Evolutionary conservation across 2,329 filamentous ascomycete genomes (phyloP).

Genomic region (Aspergillus intermedius): DNA sequence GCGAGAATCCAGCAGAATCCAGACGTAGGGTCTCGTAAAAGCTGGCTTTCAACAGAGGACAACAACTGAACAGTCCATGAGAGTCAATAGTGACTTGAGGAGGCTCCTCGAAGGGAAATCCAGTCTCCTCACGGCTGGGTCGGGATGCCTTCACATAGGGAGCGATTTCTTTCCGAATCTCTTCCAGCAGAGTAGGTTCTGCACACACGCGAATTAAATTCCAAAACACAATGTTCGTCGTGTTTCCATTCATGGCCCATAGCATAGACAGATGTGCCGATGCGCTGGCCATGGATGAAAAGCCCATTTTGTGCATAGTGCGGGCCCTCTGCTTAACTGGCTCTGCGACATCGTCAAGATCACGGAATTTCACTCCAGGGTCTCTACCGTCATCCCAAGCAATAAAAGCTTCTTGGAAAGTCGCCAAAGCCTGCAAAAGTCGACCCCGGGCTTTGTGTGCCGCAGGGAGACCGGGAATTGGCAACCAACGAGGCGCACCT

Average conservation of each 20-base stretch:
- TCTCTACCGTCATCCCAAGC: slow-evolving; percentile 37
- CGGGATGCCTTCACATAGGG: slow-evolving; percentile 35
- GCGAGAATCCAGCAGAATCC: slow-evolving; percentile 37
- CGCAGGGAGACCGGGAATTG: slow-evolving; percentile 45
- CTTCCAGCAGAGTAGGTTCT: slow-evolving; percentile 33
- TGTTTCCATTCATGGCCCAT: slow-evolving; percentile 52
- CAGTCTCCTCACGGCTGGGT: slow-evolving; percentile 30
- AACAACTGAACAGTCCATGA: slow-evolving; percentile 37
- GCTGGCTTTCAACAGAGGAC: slow-evolving; percentile 41
- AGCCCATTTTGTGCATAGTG: slow-evolving; percentile 32
- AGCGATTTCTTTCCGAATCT: slow-evolving; percentile 42
- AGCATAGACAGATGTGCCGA: slow-evolving; percentile 44
- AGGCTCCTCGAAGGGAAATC: slow-evolving; percentile 39
- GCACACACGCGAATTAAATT: slow-evolving; percentile 43
- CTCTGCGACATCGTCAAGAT: slow-evolving; percentile 45
- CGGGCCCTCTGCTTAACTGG: slow-evolving; percentile 39
- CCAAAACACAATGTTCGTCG: slow-evolving; percentile 49
- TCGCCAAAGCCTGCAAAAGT: slow-evolving; percentile 35
- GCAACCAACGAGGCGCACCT: slow-evolving; percentile 51
- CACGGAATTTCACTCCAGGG: slow-evolving; percentile 39
- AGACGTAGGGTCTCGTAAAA: slow-evolving; percentile 44
- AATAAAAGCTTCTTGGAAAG: slow-evolving; percentile 39
- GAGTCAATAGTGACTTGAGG: slow-evolving; percentile 38
- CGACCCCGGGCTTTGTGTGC: slow-evolving; percentile 44
- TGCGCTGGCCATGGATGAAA: slow-evolving; percentile 33